Evolutionary conservation across 352 stramenopile species (phyloP).

Genomic region (Aphanomyces cochlioides): DNA sequence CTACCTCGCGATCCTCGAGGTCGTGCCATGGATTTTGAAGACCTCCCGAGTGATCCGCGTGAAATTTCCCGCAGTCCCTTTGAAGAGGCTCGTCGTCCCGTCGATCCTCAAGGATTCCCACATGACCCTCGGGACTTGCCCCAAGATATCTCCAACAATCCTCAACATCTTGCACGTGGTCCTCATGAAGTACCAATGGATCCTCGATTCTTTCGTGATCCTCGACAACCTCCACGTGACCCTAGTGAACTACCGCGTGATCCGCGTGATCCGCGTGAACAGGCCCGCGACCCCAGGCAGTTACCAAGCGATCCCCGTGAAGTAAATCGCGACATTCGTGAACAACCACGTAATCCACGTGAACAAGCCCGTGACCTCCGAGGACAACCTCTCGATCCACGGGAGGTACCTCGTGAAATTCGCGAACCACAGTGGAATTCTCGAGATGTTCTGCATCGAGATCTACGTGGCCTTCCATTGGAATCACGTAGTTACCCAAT

Average conservation of each 20-base stretch:
- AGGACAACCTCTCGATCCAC: background rate
- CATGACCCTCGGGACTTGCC: background rate
- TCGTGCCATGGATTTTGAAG: background rate
- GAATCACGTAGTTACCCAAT: background rate
- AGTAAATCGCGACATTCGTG: too few relatives aligned
- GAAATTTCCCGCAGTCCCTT: too few relatives aligned
- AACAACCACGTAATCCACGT: too few relatives aligned
- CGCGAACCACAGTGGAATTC: too few relatives aligned
- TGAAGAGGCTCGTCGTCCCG: too few relatives aligned
- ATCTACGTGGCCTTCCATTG: background rate
- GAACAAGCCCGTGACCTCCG: too few relatives aligned
- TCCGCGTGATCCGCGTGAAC: too few relatives aligned
- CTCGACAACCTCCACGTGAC: background rate
- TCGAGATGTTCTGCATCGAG: background rate
- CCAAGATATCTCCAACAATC: background rate
- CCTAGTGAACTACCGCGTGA: background rate
- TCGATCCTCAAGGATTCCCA: background rate
- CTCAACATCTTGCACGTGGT: background rate
- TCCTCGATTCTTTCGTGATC: too few relatives aligned
- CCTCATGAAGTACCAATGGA: too few relatives aligned
- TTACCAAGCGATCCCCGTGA: too few relatives aligned
- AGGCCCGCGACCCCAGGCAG: too few relatives aligned
- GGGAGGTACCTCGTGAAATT: background rate
- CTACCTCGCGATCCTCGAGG: background rate
- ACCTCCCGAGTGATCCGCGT: background rate